A percentile compares a stretch with the other conserved stretches of the same genome.
These are phyloP conservation scores for Suillus alpinus DNA, from an alignment of 768 basidiomycete genomes.

Conservation along the genomic window DNA sequence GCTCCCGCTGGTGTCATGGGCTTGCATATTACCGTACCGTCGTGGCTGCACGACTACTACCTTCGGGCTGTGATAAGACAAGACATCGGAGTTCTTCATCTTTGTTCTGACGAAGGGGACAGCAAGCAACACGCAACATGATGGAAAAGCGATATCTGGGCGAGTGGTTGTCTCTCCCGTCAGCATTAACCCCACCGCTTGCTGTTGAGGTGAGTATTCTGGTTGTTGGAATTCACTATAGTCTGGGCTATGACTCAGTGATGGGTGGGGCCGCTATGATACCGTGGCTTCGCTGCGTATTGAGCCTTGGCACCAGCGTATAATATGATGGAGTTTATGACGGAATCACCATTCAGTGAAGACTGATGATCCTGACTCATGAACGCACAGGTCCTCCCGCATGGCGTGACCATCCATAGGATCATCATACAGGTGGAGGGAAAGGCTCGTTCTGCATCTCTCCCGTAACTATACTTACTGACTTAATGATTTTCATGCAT, in stretches of 20 bases:
- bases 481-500: not conserved
- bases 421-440: constrained; percentile 65
- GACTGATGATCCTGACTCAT: not conserved
- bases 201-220: constrained; percentile 52
- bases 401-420: constrained; percentile 67
- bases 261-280: too few relatives aligned
- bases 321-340: not conserved
- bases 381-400: constrained; percentile 52
- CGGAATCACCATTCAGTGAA: not conserved
- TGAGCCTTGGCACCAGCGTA: not conserved
- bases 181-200: constrained; percentile 51
- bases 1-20: not conserved
- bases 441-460: constrained; percentile 38
- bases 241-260: not conserved
- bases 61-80: not conserved
- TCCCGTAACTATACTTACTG: not conserved
- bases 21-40: not conserved
- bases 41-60: not conserved
- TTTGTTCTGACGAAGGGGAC: not conserved
- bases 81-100: not conserved
- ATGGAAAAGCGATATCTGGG: not conserved
- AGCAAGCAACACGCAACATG: not conserved
- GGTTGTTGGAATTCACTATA: not conserved
- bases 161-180: constrained; percentile 36
- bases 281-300: not conserved